Evolutionary conservation across 179 eudicot species (phyloP), one percentile per base, ranked within the genome.

Genomic region (Beta lomatogona): DNA sequence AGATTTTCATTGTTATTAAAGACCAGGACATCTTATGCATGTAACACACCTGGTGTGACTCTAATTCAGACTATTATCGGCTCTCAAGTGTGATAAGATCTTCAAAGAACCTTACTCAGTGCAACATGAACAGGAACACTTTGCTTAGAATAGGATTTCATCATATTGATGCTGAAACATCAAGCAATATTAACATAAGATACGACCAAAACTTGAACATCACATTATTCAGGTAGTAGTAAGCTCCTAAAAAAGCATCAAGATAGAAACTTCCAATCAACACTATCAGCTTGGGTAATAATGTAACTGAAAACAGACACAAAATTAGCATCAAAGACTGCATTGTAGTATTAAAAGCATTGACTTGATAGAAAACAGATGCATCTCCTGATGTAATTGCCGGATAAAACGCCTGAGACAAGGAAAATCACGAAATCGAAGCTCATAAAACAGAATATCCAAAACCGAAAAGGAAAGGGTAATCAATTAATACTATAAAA

Each of bases 21-120:
- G 53, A 12, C 65, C 36, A 76, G n/a, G 52, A 76, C 68, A 76
- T 60, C 79, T 60, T 16, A n/a, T 11, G 60, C 36, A 9, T 36
- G 25, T 9, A 18, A 6, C 10, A 9, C 22, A 60, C 25, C 8
- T 19, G n/a, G 5, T 1, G 44, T 31, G 48, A 79, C 57, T 44
- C 12, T 55, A 25, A 14, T n/a, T 8, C 50, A 57, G 59, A 52
- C 59, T 52, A 77, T 19, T 53, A 28, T 22, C 53, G 18, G 69
- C 36, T 22, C 52, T 52, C 59, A 53, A 60, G 41, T 18, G 22
- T 14, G 48, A 77, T 14, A 25, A 54, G 69, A 58, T 4, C 48
- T 50, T 21, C 9, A 25, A 12, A 53, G 0, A 58, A 46, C 4
- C 36, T 16, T 15, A 18, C 65, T 69, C 25, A 46, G 16, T 21